Evolutionary conservation across 1,284 basidiomycete genomes (phyloP), one percentile per base, ranked within the genome.

Genomic region (Clitocybe nebularis): DNA sequence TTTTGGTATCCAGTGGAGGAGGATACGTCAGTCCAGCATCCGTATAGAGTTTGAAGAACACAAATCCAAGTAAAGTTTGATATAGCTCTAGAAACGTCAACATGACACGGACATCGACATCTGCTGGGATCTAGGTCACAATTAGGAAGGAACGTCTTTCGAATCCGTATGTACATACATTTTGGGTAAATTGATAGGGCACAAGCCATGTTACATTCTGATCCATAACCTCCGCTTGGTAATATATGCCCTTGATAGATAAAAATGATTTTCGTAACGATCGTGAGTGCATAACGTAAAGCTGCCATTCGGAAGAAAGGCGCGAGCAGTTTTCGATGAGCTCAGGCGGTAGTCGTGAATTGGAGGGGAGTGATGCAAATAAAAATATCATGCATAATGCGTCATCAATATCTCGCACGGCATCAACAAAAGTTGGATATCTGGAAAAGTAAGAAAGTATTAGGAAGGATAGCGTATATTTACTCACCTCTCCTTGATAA

Each of bases 91-190:
- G 71, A 76, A 99, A 99, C 8, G 96, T 99, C 53, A 97, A 69
- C 87, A 99, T 96, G 43, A 99, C 95, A 39, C 96, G 86, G 60
- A 97, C 90, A 66, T 99, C 96, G 50, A 99, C 94, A 59, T 99
- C 95, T 36, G 83, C 66, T 5, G 96, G 96, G 46, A 97, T 84
- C 91, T 94, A 53, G 9, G n/a, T 44, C 28, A 51, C 4, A 33
- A 45, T 45, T 8, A 52, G 43, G 35, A n/a, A n/a, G 47, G 39
- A 43, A 14, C 10, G 14, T 32, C 17, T 14, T 33, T 3, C 41
- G 16, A 22, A 36, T 37, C 32, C 41, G 33, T 38, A 36, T 22
- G 2, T 10, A 65, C 79, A 46, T 56, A 96, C 93, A 54, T 80
- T 87, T 71, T 99, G 96, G 3, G 94, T 95, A 66, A 99, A 99